Evolutionary conservation across 768 basidiomycete species (phyloP).

Genomic region (Lentinula raphanica): DNA sequence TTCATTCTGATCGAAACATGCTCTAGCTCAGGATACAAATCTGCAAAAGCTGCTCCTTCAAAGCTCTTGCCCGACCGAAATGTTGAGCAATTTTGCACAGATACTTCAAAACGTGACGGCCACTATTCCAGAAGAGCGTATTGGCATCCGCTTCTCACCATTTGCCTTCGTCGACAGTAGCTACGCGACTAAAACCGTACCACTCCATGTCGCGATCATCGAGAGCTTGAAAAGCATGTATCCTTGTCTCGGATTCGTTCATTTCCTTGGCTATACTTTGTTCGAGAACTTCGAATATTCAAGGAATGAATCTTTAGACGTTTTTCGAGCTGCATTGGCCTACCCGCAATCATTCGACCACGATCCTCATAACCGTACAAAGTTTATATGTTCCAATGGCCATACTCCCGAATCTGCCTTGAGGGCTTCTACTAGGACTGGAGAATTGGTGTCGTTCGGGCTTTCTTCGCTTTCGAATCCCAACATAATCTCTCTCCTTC

Average conservation of each 20-base stretch:
- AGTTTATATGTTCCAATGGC: neutral
- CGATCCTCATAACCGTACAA: neutral
- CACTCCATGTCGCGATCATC: neutral
- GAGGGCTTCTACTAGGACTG: neutral
- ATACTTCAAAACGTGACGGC: neutral
- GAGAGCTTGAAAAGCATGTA: neutral
- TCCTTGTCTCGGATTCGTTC: neutral
- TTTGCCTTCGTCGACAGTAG: neutral
- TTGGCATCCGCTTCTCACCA: neutral
- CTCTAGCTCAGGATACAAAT: neutral
- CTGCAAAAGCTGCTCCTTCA: neutral
- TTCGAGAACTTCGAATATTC: neutral
- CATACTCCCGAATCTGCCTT: neutral
- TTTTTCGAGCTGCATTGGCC: neutral
- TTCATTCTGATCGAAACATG: neutral
- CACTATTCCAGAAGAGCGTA: neutral
- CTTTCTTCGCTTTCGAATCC: neutral
- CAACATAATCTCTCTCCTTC: neutral
- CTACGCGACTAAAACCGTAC: neutral
- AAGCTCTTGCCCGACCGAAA: neutral
- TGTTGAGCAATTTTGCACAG: neutral
- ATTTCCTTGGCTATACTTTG: neutral
- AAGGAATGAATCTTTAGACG: neutral
- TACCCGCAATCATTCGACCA: neutral
- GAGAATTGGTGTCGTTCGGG: neutral